phyloP scores from a whole-genome alignment of 169 alveolate genomes.

The Plasmodium ovale region DNA sequence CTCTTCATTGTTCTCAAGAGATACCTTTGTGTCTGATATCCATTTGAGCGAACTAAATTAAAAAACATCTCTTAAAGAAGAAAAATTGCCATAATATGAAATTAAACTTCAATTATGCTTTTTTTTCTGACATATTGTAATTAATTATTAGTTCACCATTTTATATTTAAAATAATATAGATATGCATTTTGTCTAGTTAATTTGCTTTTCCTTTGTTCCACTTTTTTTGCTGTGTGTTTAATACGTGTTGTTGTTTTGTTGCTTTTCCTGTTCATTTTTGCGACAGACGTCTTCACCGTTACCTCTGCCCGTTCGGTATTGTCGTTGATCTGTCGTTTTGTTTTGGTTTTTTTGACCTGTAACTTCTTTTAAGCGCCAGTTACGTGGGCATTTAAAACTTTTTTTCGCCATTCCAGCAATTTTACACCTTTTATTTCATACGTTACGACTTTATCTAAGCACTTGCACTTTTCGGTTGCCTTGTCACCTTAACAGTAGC shows the following conservation, averaged over 20 bases:
- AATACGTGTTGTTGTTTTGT: not conserved
- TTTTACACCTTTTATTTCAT: not conserved
- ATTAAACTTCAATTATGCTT: not conserved
- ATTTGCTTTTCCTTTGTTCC: not conserved
- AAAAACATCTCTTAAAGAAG: not conserved
- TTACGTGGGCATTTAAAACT: not conserved
- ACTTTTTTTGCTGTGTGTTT: not conserved
- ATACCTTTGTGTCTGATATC: not conserved
- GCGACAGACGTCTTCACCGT: not conserved
- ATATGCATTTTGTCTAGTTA: conserved; percentile 2
- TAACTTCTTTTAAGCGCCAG: not conserved
- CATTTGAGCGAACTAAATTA: not conserved
- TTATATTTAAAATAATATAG: conserved; percentile 30
- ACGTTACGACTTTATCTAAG: conserved; percentile 3
- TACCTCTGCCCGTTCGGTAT: not conserved
- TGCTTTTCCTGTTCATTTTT: not conserved
- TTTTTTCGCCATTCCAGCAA: conserved; percentile 1
- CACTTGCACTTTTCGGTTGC: not conserved
- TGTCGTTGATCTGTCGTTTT: conserved; percentile 1
- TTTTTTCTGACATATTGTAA: not conserved
- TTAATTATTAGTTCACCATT: not conserved
- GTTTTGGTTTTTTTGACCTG: not conserved
- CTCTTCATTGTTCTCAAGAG: not conserved
- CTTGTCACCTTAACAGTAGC: not conserved
- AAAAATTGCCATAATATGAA: not conserved